Conservation (phyloP, 2,329 filamentous ascomycete species). For the Decorospora gaudefroyi region DNA sequence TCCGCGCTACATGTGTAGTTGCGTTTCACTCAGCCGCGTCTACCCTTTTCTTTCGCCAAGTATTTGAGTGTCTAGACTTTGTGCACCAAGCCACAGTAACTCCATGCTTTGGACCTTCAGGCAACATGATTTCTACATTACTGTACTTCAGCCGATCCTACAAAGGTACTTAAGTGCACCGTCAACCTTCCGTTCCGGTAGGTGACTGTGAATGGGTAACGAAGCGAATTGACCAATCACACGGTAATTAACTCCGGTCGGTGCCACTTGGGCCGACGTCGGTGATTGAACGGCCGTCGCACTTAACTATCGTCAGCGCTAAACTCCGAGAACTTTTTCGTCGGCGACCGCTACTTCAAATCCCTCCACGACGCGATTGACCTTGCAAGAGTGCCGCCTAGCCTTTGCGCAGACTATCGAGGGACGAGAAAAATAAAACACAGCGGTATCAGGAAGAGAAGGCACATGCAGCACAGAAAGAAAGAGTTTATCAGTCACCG, state of each 20-base stretch:
- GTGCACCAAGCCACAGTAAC: no score
- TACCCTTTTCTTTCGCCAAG: no score
- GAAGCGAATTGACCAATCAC: conserved; percentile 9
- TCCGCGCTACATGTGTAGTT: no score
- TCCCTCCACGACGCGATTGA: conserved; percentile 6
- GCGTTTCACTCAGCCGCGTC: conserved; percentile 1
- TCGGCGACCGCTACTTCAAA: conserved; percentile 11
- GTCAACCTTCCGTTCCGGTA: not conserved
- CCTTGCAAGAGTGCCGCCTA: no score
- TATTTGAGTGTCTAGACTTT: not conserved
- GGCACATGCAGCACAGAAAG: conserved; percentile 38
- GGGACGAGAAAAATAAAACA: not conserved
- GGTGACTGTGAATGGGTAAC: not conserved
- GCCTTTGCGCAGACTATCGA: not conserved
- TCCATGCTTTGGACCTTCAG: no score
- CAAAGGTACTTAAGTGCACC: no score
- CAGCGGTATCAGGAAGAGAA: not conserved
- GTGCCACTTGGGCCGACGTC: conserved; percentile 23
- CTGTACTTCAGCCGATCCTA: no score
- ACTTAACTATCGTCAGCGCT: conserved; percentile 11
- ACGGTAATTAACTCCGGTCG: conserved; percentile 11
- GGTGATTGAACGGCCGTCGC: conserved; percentile 16
- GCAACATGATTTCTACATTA: no score
- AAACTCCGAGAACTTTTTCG: conserved; percentile 11
- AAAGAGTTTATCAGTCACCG: conserved; percentile 32